phyloP scores from a whole-genome alignment of 2,329 filamentous ascomycete species.

The Periconia macrospinosa region DNA sequence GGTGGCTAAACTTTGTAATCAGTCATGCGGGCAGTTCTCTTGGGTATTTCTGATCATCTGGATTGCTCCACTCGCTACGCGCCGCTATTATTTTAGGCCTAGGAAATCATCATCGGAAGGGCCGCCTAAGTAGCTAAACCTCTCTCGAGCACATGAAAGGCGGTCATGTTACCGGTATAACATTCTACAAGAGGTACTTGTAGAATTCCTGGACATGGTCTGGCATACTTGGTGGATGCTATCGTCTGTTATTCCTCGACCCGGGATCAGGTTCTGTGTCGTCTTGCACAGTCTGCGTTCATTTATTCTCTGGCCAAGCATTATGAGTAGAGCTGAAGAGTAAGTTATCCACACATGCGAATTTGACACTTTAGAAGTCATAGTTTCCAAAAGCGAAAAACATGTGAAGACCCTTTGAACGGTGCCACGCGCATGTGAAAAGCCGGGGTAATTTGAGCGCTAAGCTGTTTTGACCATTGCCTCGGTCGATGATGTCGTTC shows the following conservation, averaged over 20 bases:
- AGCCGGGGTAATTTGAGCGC: constrained; percentile 9
- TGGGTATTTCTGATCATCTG: background rate
- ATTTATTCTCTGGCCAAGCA: no score
- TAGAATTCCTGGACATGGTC: no score
- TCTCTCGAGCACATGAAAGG: no score
- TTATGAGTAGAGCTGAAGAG: no score
- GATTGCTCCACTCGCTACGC: background rate
- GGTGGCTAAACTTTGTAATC: background rate
- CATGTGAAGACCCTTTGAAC: constrained; percentile 13
- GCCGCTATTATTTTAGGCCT: background rate
- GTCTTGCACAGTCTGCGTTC: no score
- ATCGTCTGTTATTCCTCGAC: no score
- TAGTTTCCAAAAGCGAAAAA: background rate
- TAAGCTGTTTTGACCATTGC: constrained; percentile 13
- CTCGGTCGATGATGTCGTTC: constrained; percentile 16
- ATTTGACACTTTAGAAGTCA: no score
- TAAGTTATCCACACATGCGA: background rate
- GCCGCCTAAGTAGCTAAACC: background rate
- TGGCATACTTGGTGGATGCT: no score
- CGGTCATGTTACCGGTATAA: no score
- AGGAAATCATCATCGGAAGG: background rate
- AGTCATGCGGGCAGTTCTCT: background rate
- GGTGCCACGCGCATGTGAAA: constrained; percentile 22
- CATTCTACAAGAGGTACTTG: no score
- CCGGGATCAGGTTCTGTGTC: no score